These are phyloP conservation scores for Monosporozyma solicola DNA, from an alignment of 805 yeast species.

Conservation along the genomic window DNA sequence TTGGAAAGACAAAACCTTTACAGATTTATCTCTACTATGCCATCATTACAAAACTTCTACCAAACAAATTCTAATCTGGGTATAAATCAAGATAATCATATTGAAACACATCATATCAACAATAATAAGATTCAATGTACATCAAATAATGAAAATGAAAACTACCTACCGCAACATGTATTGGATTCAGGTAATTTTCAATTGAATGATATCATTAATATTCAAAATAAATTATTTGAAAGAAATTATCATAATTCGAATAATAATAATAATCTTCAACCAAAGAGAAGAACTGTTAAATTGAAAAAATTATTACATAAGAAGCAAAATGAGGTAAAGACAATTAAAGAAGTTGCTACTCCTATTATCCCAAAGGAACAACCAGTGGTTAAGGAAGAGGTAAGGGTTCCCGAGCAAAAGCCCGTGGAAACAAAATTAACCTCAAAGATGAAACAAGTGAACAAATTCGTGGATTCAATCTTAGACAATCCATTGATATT, in stretches of 20 bases:
- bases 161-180: conserved; percentile 19
- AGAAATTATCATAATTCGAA: conserved; percentile 10
- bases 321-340: neutral
- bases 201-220: conserved; percentile 22
- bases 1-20: conserved; percentile 29
- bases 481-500: neutral
- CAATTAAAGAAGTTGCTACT: neutral
- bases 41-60: conserved; percentile 21
- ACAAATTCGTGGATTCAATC: neutral
- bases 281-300: conserved; percentile 27
- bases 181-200: conserved; percentile 18
- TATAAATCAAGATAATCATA: conserved; percentile 5
- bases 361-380: neutral
- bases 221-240: conserved; percentile 27
- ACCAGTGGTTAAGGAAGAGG: neutral
- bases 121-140: neutral
- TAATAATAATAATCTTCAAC: conserved; percentile 6
- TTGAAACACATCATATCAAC: conserved; percentile 1
- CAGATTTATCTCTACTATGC: conserved; percentile 26
- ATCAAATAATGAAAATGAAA: conserved; percentile 5
- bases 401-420: neutral
- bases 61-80: conserved; percentile 3
- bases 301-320: conserved; percentile 9
- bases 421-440: neutral
- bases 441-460: conserved; percentile 1